Conservation (phyloP, 139 green algal genomes). For the Tetraselmis striata region DNA sequence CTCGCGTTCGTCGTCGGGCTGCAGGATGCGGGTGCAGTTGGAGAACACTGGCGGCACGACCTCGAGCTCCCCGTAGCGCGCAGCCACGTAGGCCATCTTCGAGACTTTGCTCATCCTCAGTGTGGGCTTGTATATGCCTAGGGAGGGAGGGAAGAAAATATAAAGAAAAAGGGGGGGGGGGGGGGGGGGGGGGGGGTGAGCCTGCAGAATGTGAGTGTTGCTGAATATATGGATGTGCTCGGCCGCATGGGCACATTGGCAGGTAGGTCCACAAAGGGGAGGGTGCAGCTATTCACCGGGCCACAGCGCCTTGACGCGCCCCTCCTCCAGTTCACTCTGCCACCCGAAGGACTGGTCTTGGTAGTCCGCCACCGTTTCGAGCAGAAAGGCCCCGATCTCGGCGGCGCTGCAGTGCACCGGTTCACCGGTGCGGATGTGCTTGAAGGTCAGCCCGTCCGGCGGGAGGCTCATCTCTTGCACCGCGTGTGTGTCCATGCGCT, state of each 20-base stretch:
- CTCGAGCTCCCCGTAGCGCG: neutral
- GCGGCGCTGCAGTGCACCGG: neutral
- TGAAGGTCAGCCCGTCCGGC: neutral
- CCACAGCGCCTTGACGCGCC: neutral
- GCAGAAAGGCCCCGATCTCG: neutral
- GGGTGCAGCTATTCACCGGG: no score
- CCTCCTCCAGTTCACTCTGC: neutral
- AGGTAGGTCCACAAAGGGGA: no score
- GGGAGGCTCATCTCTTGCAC: slow-evolving; percentile 2
- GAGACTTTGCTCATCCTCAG: slow-evolving; percentile 2
- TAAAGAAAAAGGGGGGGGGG: neutral
- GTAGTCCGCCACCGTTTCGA: slow-evolving; percentile 3
- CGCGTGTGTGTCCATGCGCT: neutral
- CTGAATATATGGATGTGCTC: no score
- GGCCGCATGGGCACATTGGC: no score
- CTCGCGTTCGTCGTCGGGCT: neutral
- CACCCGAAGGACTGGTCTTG: slow-evolving; percentile 1
- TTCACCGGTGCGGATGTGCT: slow-evolving; percentile 1
- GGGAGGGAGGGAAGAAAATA: neutral
- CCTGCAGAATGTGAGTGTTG: no score
- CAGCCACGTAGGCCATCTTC: slow-evolving; percentile 2
- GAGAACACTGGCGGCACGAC: neutral
- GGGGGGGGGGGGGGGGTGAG: neutral
- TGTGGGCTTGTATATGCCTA: neutral
- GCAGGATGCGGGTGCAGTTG: neutral